Base-by-base conservation (phyloP, 2,329 filamentous ascomycete species). In the Pseudogymnoascus sp. region DNA sequence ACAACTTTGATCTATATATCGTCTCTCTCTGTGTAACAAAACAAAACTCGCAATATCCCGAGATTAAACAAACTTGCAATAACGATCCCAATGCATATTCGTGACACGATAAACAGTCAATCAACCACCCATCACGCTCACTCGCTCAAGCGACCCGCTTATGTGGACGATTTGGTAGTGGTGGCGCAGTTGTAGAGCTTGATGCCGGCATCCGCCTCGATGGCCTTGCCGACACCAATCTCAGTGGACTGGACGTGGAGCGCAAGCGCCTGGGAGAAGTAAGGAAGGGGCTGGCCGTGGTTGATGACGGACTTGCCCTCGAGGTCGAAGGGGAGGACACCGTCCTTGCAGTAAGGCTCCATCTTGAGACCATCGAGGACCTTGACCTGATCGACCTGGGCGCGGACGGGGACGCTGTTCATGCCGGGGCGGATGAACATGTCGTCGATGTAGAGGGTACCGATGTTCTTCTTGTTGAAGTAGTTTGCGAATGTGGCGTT, bases 371-470 rank as follows among this genome's bases (percentile, higher is more conserved):
- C 63, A 6, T 70, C 47, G 35, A 79, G 63, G 0, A 73, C 62
- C 1, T 58, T 25, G 3, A 64, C 66, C 61, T 81, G 74, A 64
- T 84, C 71, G 59, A 82, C 72, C 2, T 67, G 75, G n/a, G 78
- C 75, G 28, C 73, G 74, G 74, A 86, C 78, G 1, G 76, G 72
- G 35, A 81, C 66, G 14, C 64, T 74, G 71, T 85, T 84, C 64
- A 76, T 70, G 43, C 83, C 83, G 0, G 84, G 84, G 8, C 69
- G 71, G 25, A 86, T 72, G 28, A 76, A 70, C 41, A 86, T 72
- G 67, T 84, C 67, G 41, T 76, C 70, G 14, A 86, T 72, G 25
- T 11, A 57, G 25, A 57, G 50, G n/a, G 25, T 35, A 4, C 50
- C 50, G 32, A 57, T 30, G 16, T 32, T 35, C 14, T 1, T 5